Evolutionary conservation across 164 flowering plant genomes (phyloP), one percentile per base, ranked within the genome.

Genomic region (Piper longum): DNA sequence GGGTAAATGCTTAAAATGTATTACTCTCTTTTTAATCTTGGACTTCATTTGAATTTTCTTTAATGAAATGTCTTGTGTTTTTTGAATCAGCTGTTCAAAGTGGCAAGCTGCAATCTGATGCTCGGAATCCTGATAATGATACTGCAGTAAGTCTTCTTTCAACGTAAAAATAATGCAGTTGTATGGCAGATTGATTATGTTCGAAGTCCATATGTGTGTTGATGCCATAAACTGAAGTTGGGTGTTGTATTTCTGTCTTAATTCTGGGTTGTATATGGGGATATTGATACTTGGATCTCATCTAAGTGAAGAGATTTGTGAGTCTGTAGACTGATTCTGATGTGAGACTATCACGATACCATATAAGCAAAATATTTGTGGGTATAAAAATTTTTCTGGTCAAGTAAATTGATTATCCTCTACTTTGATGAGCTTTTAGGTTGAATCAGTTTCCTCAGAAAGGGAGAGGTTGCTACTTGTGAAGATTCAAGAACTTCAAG

Each of bases 401-500:
- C 40, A 56, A 56, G 59, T 4, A 61, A 61, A 13, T 17, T n/a
- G 16, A 17, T 41, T 5, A n/a, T 45, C 40, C 6, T 43, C 5
- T 39, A 13, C 41, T 64, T 56, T 64, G 7, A 56, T 48, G 52
- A 3, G 9, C 11, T 48, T 48, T 14, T 82, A 93, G 98, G 79
- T 75, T 70, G 96, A 90, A 61, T 17, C 76, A 42, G 70, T 73
- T 6, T 73, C 76, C 61, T 78, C 91, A 59, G 96, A 88, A 67
- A 84, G 95, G 75, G 99, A 90, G 72, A 77, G 79, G 6, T 68
- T 78, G 66, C 77, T 90, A 67, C 79, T 79, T 17, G 18, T 55
- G 41, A 84, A 80, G 74, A 74, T 90, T 59, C 68, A 82, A 12
- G 99, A 88, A 68, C 83, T 88, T 56, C 89, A 85, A 67, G 54